These are phyloP conservation scores for Chenopodium formosanum DNA, from an alignment of 148 eudicot species.

Conservation along the genomic window DNA sequence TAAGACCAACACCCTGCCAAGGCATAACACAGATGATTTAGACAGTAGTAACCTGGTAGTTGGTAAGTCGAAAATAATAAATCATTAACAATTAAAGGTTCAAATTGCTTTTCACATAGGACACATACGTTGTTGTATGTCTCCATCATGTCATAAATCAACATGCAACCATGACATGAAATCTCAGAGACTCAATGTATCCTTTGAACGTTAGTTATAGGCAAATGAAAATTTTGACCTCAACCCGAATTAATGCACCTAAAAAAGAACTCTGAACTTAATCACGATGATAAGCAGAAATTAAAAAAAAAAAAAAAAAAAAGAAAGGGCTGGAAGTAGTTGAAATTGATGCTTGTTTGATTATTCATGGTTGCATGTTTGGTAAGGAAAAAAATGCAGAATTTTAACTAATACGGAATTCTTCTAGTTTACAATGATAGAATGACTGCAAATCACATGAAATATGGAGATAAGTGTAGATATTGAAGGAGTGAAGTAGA, in stretches of 20 bases:
- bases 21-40: background rate
- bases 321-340: background rate
- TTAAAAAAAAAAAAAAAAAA: no score
- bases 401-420: background rate
- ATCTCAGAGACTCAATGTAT: no score
- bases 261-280: no score
- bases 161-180: background rate
- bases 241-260: no score
- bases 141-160: background rate
- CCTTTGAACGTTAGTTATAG: no score
- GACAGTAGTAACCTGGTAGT: background rate
- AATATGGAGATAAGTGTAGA: background rate
- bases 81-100: background rate
- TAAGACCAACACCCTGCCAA: constrained; percentile 61
- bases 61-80: no score
- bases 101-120: background rate
- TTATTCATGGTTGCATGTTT: background rate
- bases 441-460: background rate
- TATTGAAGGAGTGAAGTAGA: background rate
- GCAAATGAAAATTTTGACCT: background rate
- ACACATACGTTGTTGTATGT: background rate
- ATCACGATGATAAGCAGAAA: no score
- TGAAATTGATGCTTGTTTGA: background rate
- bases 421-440: background rate
- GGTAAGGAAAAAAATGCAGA: background rate